These are phyloP conservation scores for Clarireedia paspali DNA, from an alignment of 2,329 filamentous ascomycete species.

Conservation along the genomic window DNA sequence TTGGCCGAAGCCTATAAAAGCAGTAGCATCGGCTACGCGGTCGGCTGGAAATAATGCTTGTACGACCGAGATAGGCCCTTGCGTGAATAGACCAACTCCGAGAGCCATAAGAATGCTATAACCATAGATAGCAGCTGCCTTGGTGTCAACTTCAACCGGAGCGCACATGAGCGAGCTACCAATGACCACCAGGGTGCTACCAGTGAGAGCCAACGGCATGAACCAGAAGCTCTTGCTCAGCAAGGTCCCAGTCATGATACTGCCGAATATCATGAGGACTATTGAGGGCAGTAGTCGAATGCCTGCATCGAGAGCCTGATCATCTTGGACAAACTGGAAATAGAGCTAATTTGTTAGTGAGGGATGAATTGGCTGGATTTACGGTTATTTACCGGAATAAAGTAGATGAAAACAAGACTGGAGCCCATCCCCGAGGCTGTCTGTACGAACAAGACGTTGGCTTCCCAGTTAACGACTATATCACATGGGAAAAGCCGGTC, in stretches of 20 bases:
- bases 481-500: constrained; percentile 25
- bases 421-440: constrained; percentile 30
- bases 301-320: constrained; percentile 36
- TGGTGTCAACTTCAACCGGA: neutral
- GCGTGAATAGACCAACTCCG: constrained; percentile 27
- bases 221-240: constrained; percentile 26
- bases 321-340: constrained; percentile 40
- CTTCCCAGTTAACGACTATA: constrained; percentile 30
- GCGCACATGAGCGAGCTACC: constrained; percentile 11
- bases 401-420: constrained; percentile 34
- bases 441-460: constrained; percentile 30
- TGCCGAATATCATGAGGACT: constrained; percentile 16
- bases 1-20: constrained; percentile 30
- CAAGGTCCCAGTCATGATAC: constrained; percentile 26
- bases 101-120: constrained; percentile 32
- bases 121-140: constrained; percentile 19
- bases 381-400: constrained; percentile 27
- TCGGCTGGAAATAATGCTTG: constrained; percentile 1
- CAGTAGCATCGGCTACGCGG: constrained; percentile 26
- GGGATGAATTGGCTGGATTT: neutral
- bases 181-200: neutral
- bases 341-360: neutral
- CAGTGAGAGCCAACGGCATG: neutral
- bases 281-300: constrained; percentile 26
- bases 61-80: neutral